Conservation (phyloP, 2,329 filamentous ascomycete species). For the Claviceps africana region DNA sequence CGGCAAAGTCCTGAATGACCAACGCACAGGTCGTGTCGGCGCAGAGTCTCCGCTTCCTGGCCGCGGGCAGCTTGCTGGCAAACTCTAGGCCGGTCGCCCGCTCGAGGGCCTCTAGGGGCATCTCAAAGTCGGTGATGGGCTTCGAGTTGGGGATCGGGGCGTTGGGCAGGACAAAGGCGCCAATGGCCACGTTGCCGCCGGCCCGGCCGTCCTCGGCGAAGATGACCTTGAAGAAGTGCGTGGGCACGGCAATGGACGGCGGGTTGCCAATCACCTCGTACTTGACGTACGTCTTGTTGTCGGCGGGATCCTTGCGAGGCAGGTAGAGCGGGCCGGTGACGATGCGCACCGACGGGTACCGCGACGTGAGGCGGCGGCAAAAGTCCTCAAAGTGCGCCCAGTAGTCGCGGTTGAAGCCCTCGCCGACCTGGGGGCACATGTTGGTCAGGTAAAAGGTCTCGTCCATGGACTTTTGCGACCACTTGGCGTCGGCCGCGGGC, state of each 20-base stretch:
- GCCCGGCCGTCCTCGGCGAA: conserved; percentile 71
- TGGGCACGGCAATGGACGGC: conserved; percentile 88
- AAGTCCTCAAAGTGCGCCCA: conserved; percentile 99
- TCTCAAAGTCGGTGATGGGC: conserved; percentile 82
- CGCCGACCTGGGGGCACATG: conserved; percentile 97
- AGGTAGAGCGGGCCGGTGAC: conserved; percentile 92
- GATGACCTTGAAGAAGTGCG: conserved; percentile 98
- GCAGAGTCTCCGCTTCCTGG: conserved; percentile 67
- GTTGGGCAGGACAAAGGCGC: conserved; percentile 91
- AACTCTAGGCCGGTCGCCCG: conserved; percentile 87
- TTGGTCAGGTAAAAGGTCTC: conserved; percentile 87
- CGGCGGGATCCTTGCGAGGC: conserved; percentile 62
- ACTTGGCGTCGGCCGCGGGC: conserved; percentile 89
- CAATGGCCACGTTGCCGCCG: conserved; percentile 68
- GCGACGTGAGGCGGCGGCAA: conserved; percentile 65
- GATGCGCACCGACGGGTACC: conserved; percentile 77
- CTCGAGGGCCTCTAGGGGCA: conserved; percentile 85
- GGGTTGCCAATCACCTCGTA: conserved; percentile 95
- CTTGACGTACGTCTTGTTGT: conserved; percentile 88
- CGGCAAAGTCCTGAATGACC: conserved; percentile 64
- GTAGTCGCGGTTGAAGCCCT: conserved; percentile 98
- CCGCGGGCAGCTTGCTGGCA: conserved; percentile 58
- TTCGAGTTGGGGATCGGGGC: conserved; percentile 77
- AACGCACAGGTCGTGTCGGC: conserved; percentile 74
- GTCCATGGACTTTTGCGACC: conserved; percentile 89